These are phyloP conservation scores for Talaromyces ruber DNA, from an alignment of 495 filamentous ascomycete genomes.

Conservation along the genomic window DNA sequence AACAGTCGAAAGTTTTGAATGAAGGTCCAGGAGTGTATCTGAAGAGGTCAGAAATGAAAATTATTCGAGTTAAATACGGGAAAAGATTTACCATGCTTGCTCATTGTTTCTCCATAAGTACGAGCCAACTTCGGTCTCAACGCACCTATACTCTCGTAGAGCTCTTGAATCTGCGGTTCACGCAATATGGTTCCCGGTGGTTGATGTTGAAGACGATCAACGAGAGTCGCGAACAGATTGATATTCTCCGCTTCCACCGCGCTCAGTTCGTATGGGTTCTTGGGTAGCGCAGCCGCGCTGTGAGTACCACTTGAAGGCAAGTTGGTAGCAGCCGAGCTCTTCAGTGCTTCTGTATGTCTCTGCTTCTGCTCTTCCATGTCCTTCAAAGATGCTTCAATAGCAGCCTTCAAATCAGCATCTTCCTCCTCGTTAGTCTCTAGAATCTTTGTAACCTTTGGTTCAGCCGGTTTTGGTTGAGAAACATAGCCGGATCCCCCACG, in stretches of 20 bases:
- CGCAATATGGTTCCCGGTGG: slow-evolving; percentile 89
- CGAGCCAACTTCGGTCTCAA: slow-evolving; percentile 89
- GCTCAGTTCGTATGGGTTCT: slow-evolving; percentile 91
- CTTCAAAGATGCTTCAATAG: slow-evolving; percentile 89
- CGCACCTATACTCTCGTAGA: slow-evolving; percentile 92
- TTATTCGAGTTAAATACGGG: neutral
- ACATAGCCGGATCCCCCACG: slow-evolving; percentile 63
- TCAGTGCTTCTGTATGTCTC: slow-evolving; percentile 70
- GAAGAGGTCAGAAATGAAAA: slow-evolving; percentile 18
- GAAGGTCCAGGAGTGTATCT: slow-evolving; percentile 87
- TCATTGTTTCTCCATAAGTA: slow-evolving; percentile 98
- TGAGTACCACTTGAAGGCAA: slow-evolving; percentile 15
- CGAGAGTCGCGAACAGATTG: slow-evolving; percentile 88
- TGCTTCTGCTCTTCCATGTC: slow-evolving; percentile 99
- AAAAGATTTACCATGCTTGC: slow-evolving; percentile 78
- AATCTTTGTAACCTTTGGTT: slow-evolving; percentile 5
- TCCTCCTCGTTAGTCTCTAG: slow-evolving; percentile 58
- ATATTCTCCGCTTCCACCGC: slow-evolving; percentile 95
- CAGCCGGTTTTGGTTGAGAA: slow-evolving; percentile 41
- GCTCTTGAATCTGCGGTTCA: slow-evolving; percentile 94
- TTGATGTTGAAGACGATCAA: slow-evolving; percentile 91
- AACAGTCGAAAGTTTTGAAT: slow-evolving; percentile 91
- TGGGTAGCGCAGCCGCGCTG: slow-evolving; percentile 45
- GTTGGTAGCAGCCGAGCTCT: slow-evolving; percentile 47
- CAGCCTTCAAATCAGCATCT: slow-evolving; percentile 88